phyloP scores from a whole-genome alignment of 208 protist genomes.

The Trypanosoma mega region DNA sequence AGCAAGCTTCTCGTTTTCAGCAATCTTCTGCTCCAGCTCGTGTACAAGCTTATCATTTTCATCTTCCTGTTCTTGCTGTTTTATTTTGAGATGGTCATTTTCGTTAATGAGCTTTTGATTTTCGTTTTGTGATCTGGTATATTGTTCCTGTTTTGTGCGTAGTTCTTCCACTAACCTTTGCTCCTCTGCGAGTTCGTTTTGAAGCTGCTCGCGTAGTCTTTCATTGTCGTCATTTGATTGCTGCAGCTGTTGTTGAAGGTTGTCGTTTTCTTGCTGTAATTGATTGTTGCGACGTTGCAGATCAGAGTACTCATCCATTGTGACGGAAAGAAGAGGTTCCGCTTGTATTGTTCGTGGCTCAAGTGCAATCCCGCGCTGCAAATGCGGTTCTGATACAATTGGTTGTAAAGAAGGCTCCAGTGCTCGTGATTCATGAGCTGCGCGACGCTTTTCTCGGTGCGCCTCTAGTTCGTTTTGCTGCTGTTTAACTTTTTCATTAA shows the following conservation, averaged over 20 bases:
- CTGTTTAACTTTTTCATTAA: constrained; percentile 2
- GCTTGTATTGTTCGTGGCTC: constrained; percentile 4
- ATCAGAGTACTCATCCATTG: constrained; percentile 33
- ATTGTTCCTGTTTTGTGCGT: constrained; percentile 1
- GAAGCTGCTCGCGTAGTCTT: constrained; percentile 4
- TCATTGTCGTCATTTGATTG: constrained; percentile 20
- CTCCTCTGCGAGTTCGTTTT: constrained; percentile 7
- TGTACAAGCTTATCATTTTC: constrained; percentile 14
- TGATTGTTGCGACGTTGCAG: constrained; percentile 14
- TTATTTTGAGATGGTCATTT: too few relatives aligned
- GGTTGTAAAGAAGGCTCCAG: constrained; percentile 23
- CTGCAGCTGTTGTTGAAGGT: constrained; percentile 22
- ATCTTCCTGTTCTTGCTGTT: too few relatives aligned
- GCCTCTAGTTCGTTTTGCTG: constrained; percentile 21
- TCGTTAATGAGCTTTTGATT: neutral
- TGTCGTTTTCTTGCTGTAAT: constrained; percentile 27
- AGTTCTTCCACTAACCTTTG: constrained; percentile 21
- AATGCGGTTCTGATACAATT: neutral
- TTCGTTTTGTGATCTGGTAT: constrained; percentile 5
- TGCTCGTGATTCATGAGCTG: constrained; percentile 23
- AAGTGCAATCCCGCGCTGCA: neutral
- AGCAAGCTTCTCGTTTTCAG: constrained; percentile 15
- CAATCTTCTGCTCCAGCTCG: neutral
- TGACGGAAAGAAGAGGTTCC: constrained; percentile 31
- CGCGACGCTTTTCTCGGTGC: constrained; percentile 25